Base-by-base conservation (phyloP, 108 stramenopile genomes). In the Cyclotella sp. region DNA sequence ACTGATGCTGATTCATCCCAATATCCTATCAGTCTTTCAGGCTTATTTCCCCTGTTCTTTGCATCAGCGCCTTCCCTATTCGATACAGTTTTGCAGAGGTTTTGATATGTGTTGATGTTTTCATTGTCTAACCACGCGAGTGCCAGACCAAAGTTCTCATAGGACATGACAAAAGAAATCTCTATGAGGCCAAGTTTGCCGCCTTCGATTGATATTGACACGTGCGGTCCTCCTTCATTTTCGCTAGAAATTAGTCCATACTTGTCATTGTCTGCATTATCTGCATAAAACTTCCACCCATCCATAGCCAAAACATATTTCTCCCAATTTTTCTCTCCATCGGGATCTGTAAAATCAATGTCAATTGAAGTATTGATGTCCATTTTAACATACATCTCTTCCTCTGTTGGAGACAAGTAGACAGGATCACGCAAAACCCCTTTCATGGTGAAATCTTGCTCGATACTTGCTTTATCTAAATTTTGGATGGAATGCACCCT, bases 71-170 rank as follows among this genome's bases (percentile, higher is more conserved):
- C 43, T 28, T 54, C 44, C 13, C 19, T 52, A 0, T 40, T 68
- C 19, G 46, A 58, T 9, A 54, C 68, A 47, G 43, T 51, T 44
- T 79, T 72, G 55, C 78, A 72, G 28, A 46, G 22, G 14, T 61
- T 46, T 22, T 21, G 21, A 21, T 58, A 29, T 0, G 59, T 49
- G 45, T 73, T 80, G 59, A 22, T 39, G 10, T 14, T 27, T 18
- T 68, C 22, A 29, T 80, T 46, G 52, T 74, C 73, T 43, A 80
- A 0, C 79, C 79, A 80, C 16, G 72, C 79, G 15, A 73, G 57
- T 22, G 72, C 79, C 18, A 68, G 40, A 21, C 79, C 79, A 54
- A 80, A 80, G 51, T 73, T 80, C 68, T 80, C 79, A 30, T 80
- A 80, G 22, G 34, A 41, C 28, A 73, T 63, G 1, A 80, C 79